A percentile compares a stretch with the other conserved stretches of the same genome.
Conservation (phyloP, 2,329 filamentous ascomycete genomes). For the Monilinia polystroma region DNA sequence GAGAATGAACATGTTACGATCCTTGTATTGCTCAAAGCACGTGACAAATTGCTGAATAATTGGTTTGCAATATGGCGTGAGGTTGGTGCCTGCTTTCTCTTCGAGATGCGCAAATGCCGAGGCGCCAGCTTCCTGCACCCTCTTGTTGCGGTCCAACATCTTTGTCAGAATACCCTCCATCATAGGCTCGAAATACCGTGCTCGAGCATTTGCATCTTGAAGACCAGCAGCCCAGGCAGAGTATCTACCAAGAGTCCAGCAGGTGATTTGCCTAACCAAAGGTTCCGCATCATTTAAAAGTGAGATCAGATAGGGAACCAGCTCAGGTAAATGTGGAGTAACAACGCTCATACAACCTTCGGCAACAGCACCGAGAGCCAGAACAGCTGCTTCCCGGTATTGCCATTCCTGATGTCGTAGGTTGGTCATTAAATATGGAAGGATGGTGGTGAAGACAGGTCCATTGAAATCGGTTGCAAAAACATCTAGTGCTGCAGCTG, state of each 20-base stretch:
- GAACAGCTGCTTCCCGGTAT: slow-evolving; percentile 87
- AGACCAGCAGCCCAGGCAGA: slow-evolving; percentile 87
- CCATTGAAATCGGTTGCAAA: slow-evolving; percentile 88
- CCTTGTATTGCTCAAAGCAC: slow-evolving; percentile 95
- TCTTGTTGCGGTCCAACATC: slow-evolving; percentile 97
- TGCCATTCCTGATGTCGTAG: slow-evolving; percentile 88
- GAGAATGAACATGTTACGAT: slow-evolving; percentile 97
- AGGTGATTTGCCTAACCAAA: slow-evolving; percentile 93
- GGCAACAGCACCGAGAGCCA: slow-evolving; percentile 90
- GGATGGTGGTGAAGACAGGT: slow-evolving; percentile 83
- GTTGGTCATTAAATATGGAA: slow-evolving; percentile 90
- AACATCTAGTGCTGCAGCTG: slow-evolving; percentile 89
- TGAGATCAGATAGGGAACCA: slow-evolving; percentile 86
- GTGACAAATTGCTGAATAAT: slow-evolving; percentile 90
- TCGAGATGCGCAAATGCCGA: slow-evolving; percentile 96
- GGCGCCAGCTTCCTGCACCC: slow-evolving; percentile 92
- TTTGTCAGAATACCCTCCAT: slow-evolving; percentile 93
- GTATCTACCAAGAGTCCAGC: slow-evolving; percentile 94
- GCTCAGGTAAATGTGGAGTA: slow-evolving; percentile 82
- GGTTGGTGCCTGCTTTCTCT: slow-evolving; percentile 79
- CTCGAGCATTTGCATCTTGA: slow-evolving; percentile 62
- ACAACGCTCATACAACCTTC: slow-evolving; percentile 92
- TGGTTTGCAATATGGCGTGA: slow-evolving; percentile 82
- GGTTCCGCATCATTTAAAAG: slow-evolving; percentile 82
- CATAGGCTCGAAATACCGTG: slow-evolving; percentile 86